Base-by-base conservation (phyloP, 768 basidiomycete genomes). In the Termitomyces sp. region DNA sequence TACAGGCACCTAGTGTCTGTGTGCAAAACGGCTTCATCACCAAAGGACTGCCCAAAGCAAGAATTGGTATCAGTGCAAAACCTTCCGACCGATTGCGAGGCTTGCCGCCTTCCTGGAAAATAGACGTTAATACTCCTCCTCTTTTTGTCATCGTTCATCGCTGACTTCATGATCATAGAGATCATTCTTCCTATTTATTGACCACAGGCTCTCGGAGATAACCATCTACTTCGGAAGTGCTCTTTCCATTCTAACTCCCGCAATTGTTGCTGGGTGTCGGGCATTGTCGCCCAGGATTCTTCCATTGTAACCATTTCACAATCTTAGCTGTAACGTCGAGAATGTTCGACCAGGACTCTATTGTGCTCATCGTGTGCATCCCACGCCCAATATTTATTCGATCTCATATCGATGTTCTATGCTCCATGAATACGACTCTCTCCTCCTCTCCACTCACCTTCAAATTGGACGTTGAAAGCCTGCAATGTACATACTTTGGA, bases 271-370 rank as follows among this genome's bases (percentile, higher is more conserved):
- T 32, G 44, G 52, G 43, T 45, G 43, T 54, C 43, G 53, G 53
- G 53, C 43, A 54, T 54, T 54, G 53, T 54, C 22, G 43, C 53
- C 53, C 53, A 54, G 44, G 18, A 22, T 28, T 28, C 38, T 20
- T 9, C 16, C 43, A 45, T 33, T 54, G 53, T 45, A 33, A 2
- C 41, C 40, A 44, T 33, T 35, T 45, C 43, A 30, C 53, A n/a
- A 54, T 54, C 43, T 54, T 40, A 18, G 41, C 32, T 45, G 41
- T 54, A 54, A 20, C 44, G 45, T n/a, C 32, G 28, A 28, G 38
- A 52, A 5, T 13, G 3, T 20, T 41, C 26, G 16, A 26, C 32
- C 30, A 24, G 30, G 32, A 35, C 32, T 35, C 40, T 3, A 45
- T 46, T 8, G 43, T 24, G 10, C 52, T 43, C 32, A 5, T 22